phyloP scores from a whole-genome alignment of 352 stramenopile genomes.

The Globisporangium rhizosaccharum region DNA sequence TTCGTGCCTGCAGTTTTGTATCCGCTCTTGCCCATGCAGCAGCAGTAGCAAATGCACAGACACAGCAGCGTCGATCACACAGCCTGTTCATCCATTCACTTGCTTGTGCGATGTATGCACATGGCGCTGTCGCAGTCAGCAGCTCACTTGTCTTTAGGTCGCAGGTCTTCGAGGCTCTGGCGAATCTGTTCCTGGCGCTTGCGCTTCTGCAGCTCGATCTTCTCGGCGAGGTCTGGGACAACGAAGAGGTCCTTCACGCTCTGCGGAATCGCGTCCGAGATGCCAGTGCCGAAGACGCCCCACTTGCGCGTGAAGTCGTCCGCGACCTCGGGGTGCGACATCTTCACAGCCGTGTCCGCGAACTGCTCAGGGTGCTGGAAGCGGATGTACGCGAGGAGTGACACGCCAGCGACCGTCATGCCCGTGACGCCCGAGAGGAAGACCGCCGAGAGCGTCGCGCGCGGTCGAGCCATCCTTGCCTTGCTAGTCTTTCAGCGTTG shows the following conservation, averaged over 20 bases:
- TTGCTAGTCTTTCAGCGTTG: background rate
- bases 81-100: background rate
- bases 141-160: constrained; percentile 59
- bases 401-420: constrained; percentile 80
- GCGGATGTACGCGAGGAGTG: constrained; percentile 72
- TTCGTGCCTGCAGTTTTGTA: constrained; percentile 62
- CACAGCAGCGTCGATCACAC: background rate
- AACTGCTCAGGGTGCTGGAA: constrained; percentile 84
- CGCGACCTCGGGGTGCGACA: constrained; percentile 68
- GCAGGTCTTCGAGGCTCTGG: constrained; percentile 66
- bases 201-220: constrained; percentile 64
- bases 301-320: constrained; percentile 74
- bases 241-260: constrained; percentile 57
- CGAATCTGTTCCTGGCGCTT: constrained; percentile 69
- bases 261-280: constrained; percentile 67
- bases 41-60: constrained; percentile 8
- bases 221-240: constrained; percentile 61
- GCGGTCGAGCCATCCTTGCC: constrained; percentile 22
- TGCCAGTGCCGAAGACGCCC: constrained; percentile 78
- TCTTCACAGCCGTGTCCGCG: constrained; percentile 69
- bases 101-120: background rate
- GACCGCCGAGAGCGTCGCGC: constrained; percentile 47
- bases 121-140: background rate
- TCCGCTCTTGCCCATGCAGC: constrained; percentile 35
- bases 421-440: constrained; percentile 72